A percentile compares a stretch with the other conserved stretches of the same genome.
phyloP scores from a whole-genome alignment of 306 rosid genomes.

The Arachis stenosperma region DNA sequence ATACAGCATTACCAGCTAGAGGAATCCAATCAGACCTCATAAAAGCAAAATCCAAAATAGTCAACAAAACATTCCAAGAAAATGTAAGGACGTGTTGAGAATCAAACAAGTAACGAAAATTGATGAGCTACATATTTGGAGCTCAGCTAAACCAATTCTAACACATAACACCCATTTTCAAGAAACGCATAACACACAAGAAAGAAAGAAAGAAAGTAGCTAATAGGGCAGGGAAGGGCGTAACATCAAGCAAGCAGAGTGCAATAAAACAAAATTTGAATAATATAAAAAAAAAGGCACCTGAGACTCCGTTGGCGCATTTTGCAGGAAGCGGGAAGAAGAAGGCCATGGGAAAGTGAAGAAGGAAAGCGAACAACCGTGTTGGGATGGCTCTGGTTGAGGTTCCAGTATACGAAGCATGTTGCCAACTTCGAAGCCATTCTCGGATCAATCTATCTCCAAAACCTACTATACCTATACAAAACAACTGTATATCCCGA shows the following conservation, averaged over 20 bases:
- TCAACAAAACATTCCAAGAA: neutral
- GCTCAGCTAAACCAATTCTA: neutral
- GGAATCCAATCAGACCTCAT: neutral
- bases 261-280: neutral
- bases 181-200: neutral
- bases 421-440: constrained; percentile 71
- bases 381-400: constrained; percentile 37
- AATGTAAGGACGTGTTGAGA: neutral
- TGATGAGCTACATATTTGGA: neutral
- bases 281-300: constrained; percentile 23
- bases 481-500: neutral
- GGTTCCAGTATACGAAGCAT: constrained; percentile 59
- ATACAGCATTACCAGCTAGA: constrained; percentile 14
- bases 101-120: neutral
- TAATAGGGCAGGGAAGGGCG: neutral
- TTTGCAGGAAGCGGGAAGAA: constrained; percentile 60
- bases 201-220: neutral
- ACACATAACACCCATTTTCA: neutral
- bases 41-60: neutral
- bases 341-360: constrained; percentile 38
- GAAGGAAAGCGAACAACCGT: constrained; percentile 36
- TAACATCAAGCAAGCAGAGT: neutral
- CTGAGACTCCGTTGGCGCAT: constrained; percentile 65
- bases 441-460: neutral
- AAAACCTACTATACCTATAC: neutral